phyloP scores from a whole-genome alignment of 2,329 filamentous ascomycete genomes.

The Leptographium wingfieldii region DNA sequence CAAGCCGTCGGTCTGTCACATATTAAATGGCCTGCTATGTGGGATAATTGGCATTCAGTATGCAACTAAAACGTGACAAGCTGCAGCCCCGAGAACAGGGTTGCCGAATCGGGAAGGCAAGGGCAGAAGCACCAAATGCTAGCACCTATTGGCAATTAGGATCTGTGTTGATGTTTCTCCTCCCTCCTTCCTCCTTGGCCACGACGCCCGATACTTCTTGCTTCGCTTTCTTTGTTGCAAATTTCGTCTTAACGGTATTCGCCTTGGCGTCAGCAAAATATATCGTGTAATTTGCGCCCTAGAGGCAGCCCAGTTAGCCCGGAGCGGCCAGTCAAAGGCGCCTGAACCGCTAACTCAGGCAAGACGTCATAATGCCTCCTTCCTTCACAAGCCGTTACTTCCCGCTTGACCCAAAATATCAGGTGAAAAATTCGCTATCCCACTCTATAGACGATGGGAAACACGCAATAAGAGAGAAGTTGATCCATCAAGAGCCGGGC shows the following conservation, averaged over 20 bases:
- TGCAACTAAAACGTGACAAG: background rate
- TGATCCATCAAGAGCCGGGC: background rate
- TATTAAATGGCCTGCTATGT: background rate
- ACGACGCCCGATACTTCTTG: background rate
- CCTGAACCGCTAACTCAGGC: background rate
- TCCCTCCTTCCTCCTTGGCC: too few species aligned
- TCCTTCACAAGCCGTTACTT: background rate
- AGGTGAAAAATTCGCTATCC: background rate
- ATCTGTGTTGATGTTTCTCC: background rate
- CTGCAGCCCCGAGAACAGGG: background rate
- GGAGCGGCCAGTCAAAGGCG: background rate
- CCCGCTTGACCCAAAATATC: background rate
- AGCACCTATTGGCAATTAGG: background rate
- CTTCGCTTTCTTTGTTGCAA: background rate
- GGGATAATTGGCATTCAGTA: background rate
- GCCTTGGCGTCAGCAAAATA: background rate
- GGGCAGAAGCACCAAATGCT: background rate
- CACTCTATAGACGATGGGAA: background rate
- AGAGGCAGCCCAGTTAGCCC: background rate
- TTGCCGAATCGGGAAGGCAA: background rate
- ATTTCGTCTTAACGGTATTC: background rate
- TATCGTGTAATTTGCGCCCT: background rate
- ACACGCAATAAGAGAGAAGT: background rate
- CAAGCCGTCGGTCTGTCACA: background rate
- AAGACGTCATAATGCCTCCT: background rate